phyloP scores from a whole-genome alignment of 179 eudicot species.

The Beta lomatogona region DNA sequence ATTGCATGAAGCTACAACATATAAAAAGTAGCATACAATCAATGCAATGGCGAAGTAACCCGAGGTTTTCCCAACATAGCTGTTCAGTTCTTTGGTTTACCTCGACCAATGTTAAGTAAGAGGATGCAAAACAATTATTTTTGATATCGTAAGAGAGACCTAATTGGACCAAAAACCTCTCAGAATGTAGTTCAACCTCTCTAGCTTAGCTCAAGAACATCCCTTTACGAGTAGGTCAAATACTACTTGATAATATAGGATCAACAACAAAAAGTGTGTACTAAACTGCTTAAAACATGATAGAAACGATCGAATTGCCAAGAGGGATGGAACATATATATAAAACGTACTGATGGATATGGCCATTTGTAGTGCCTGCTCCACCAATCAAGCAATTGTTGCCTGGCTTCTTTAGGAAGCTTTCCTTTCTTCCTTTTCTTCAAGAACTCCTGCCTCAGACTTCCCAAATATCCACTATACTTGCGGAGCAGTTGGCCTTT shows the following conservation, averaged over 20 bases:
- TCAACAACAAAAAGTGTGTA: not conserved
- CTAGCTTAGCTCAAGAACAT: not conserved
- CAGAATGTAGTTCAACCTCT: too few relatives aligned
- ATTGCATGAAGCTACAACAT: too few relatives aligned
- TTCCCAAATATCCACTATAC: constrained; percentile 90
- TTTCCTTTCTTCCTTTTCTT: constrained; percentile 98
- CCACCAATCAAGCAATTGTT: constrained; percentile 96
- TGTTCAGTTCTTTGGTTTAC: too few relatives aligned
- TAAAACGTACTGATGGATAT: constrained; percentile 82
- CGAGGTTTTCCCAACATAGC: too few relatives aligned
- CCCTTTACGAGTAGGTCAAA: not conserved
- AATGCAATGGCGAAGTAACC: too few relatives aligned
- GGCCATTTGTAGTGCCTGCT: constrained; percentile 94
- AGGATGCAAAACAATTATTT: too few relatives aligned
- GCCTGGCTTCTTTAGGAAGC: constrained; percentile 93
- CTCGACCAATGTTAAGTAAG: too few relatives aligned
- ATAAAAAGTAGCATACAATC: too few relatives aligned
- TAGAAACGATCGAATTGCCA: not conserved
- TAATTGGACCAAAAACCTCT: too few relatives aligned
- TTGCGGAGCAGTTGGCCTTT: constrained; percentile 86
- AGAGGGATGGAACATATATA: not conserved
- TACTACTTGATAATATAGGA: not conserved
- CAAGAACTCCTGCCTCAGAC: constrained; percentile 92
- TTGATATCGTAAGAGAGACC: too few relatives aligned
- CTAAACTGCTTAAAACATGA: not conserved